Evolutionary conservation across 1,284 basidiomycete genomes (phyloP).

Genomic region (Laetiporus sulphureus): DNA sequence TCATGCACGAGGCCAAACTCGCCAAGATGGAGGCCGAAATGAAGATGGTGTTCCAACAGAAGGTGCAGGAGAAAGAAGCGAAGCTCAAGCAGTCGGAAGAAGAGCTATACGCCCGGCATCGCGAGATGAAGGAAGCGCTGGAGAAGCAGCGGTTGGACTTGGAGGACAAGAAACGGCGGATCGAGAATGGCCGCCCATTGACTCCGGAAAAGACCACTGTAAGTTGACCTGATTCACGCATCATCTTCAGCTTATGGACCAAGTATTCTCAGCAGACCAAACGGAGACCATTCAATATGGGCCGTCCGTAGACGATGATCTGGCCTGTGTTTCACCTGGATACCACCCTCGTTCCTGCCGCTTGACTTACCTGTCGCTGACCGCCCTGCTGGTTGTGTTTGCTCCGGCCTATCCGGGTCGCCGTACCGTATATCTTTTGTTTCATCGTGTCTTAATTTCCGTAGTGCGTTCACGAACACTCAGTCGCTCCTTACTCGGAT

Average conservation of each 20-base stretch:
- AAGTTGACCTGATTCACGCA: slow-evolving; percentile 23
- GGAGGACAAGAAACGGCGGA: slow-evolving; percentile 96
- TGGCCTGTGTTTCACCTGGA: slow-evolving; percentile 6
- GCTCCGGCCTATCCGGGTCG: slow-evolving; percentile 27
- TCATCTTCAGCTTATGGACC: background rate
- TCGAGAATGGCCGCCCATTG: slow-evolving; percentile 90
- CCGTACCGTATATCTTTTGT: slow-evolving; percentile 37
- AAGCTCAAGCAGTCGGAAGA: slow-evolving; percentile 98
- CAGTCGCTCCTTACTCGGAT: slow-evolving; percentile 57
- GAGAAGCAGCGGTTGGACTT: slow-evolving; percentile 95
- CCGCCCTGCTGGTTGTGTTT: slow-evolving; percentile 18
- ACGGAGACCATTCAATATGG: too few relatives aligned
- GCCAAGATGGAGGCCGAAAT: slow-evolving; percentile 99
- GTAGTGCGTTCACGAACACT: slow-evolving; percentile 24
- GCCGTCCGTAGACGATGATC: too few relatives aligned
- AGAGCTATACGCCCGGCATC: slow-evolving; percentile 93
- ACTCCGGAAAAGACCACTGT: slow-evolving; percentile 89
- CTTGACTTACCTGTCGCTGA: slow-evolving; percentile 4
- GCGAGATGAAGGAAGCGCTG: slow-evolving; percentile 97
- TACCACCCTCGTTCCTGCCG: background rate
- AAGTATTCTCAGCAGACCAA: slow-evolving; percentile 35
- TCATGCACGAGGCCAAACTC: slow-evolving; percentile 91
- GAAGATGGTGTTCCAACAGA: slow-evolving; percentile 99
- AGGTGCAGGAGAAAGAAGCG: slow-evolving; percentile 96
- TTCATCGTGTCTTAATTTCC: slow-evolving; percentile 26